A percentile compares a stretch with the other conserved stretches of the same genome.
Evolutionary conservation across 1,139 yeast species (phyloP).

Genomic region (Taphrina flavorubra): DNA sequence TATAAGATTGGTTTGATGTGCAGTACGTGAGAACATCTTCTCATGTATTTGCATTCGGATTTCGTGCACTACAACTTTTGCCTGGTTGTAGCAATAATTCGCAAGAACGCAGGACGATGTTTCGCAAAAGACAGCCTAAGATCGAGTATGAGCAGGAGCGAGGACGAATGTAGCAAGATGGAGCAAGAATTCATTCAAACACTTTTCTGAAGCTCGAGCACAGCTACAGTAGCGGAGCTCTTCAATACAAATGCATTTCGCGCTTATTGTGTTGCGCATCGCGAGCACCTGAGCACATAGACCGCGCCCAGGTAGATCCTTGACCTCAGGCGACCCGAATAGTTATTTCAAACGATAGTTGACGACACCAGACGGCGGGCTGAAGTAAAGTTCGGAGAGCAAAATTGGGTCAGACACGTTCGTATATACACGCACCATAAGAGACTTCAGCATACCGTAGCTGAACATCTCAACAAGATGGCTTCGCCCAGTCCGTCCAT

Average conservation of each 20-base stretch:
- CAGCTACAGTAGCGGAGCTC: neutral
- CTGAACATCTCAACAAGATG: neutral
- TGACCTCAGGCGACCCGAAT: too few relatives aligned
- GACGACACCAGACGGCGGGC: too few relatives aligned
- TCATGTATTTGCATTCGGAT: constrained; percentile 21
- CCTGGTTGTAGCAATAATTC: neutral
- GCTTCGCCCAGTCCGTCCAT: constrained; percentile 11
- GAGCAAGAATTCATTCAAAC: neutral
- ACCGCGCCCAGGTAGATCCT: too few relatives aligned
- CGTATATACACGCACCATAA: too few relatives aligned
- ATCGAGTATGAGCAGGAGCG: too few relatives aligned
- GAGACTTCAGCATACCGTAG: too few relatives aligned
- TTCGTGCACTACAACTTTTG: neutral
- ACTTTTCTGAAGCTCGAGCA: neutral
- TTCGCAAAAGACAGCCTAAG: too few relatives aligned
- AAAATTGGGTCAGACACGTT: neutral
- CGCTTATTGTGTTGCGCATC: neutral
- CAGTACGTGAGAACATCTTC: constrained; percentile 15
- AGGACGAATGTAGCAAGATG: too few relatives aligned
- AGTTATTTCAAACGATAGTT: too few relatives aligned
- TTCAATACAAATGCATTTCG: neutral
- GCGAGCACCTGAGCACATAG: too few relatives aligned
- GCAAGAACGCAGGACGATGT: too few relatives aligned
- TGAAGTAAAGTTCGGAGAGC: neutral
- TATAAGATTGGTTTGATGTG: neutral